phyloP scores from a whole-genome alignment of 2,329 filamentous ascomycete genomes.

The Alternaria sp. region DNA sequence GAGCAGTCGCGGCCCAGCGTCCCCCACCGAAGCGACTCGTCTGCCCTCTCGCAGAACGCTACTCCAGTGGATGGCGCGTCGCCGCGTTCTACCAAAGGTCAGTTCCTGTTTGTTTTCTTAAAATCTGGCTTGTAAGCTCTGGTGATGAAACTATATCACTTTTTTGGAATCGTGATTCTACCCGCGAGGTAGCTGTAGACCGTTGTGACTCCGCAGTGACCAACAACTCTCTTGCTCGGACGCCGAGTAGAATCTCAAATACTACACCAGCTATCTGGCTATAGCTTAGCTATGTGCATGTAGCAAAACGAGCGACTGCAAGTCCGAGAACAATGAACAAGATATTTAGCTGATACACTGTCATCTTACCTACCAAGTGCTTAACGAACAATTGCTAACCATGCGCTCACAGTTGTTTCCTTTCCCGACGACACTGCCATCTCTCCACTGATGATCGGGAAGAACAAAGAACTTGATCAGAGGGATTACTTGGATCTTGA shows the following conservation, averaged over 20 bases:
- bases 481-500: conserved; percentile 52
- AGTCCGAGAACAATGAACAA: not conserved
- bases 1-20: conserved; percentile 26
- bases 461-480: conserved; percentile 54
- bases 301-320: not conserved
- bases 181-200: not conserved
- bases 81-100: conserved; percentile 44
- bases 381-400: conserved; percentile 30
- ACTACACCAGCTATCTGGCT: not conserved
- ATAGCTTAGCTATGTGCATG: not conserved
- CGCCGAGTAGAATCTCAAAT: not conserved
- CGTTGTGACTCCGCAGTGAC: not conserved
- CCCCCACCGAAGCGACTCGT: conserved; percentile 27
- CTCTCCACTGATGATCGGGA: conserved; percentile 55
- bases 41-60: conserved; percentile 20
- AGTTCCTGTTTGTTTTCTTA: conserved; percentile 16
- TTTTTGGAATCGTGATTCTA: not conserved
- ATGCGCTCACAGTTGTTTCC: conserved; percentile 50
- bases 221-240: not conserved
- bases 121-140: not conserved
- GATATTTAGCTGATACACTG: not conserved
- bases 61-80: conserved; percentile 35
- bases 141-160: not conserved
- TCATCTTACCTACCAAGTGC: not conserved
- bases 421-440: conserved; percentile 55